Conservation (phyloP, 2,329 filamentous ascomycete genomes). For the Ceratocystis albifundus region DNA sequence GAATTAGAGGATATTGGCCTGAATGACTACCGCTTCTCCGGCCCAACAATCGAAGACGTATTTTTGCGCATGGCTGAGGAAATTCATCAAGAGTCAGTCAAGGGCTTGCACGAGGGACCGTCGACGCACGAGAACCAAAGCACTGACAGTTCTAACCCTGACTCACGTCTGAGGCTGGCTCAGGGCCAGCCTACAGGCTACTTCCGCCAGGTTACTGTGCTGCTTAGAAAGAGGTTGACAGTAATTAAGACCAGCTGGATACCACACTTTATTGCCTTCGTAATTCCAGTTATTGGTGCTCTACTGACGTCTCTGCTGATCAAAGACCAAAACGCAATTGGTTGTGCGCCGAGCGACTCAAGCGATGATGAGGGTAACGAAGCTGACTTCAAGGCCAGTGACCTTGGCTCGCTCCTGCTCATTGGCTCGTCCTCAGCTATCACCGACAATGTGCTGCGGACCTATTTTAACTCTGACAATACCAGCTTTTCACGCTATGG, state of each 20-base stretch:
- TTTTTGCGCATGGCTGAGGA: conserved; percentile 81
- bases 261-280: conserved; percentile 60
- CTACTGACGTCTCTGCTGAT: conserved; percentile 70
- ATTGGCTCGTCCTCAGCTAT: conserved; percentile 15
- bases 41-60: conserved; percentile 85
- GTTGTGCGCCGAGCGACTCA: conserved; percentile 32
- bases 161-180: conserved; percentile 43
- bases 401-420: conserved; percentile 25
- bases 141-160: conserved; percentile 24
- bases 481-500: conserved; percentile 19
- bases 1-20: conserved; percentile 55
- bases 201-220: conserved; percentile 55
- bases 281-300: conserved; percentile 69
- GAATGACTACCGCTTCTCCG: conserved; percentile 70
- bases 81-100: conserved; percentile 35
- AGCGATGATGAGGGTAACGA: conserved; percentile 29
- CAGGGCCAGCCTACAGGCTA: conserved; percentile 61
- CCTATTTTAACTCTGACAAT: conserved; percentile 15
- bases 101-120: conserved; percentile 31
- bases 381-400: conserved; percentile 30
- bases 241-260: conserved; percentile 69
- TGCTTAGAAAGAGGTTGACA: conserved; percentile 66
- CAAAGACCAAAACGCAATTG: conserved; percentile 35
- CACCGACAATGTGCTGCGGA: conserved; percentile 7
- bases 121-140: conserved; percentile 25